Evolutionary conservation across 1,139 yeast genomes (phyloP).

Genomic region (Blastobotrys arbuscula): DNA sequence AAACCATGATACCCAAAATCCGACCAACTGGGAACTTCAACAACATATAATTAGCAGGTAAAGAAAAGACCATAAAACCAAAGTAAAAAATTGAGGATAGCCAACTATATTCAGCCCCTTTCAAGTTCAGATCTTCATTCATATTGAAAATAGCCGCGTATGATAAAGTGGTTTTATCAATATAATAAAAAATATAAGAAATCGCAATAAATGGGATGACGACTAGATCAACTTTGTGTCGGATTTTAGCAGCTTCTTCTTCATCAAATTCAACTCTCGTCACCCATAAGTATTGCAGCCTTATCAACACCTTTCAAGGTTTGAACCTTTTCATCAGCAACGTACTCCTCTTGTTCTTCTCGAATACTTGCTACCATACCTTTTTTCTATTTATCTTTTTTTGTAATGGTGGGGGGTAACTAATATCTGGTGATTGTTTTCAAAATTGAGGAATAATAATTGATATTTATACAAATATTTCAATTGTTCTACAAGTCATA

Average conservation of each 20-base stretch:
- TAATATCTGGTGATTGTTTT: too few species aligned
- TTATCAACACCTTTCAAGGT: constrained; percentile 3
- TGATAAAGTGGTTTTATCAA: constrained; percentile 57
- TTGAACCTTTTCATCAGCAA: background rate
- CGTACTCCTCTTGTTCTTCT: background rate
- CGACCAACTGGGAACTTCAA: constrained; percentile 52
- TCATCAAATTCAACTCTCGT: constrained; percentile 14
- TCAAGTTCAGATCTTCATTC: constrained; percentile 35
- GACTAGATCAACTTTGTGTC: constrained; percentile 46
- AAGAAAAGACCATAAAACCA: constrained; percentile 48
- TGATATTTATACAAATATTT: too few species aligned
- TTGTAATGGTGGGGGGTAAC: too few species aligned
- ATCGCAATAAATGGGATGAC: constrained; percentile 52
- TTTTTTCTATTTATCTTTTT: constrained; percentile 1
- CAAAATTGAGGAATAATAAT: too few species aligned
- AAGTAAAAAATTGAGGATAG: constrained; percentile 56
- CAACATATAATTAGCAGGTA: constrained; percentile 48
- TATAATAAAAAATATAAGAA: constrained; percentile 52
- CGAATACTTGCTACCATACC: too few species aligned
- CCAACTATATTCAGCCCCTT: constrained; percentile 45
- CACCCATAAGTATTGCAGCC: constrained; percentile 9
- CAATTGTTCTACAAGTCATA: too few species aligned
- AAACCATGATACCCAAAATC: constrained; percentile 41
- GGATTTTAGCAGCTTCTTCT: constrained; percentile 30
- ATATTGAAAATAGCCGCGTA: constrained; percentile 61